These are phyloP conservation scores for Hypsizygus ulmarius DNA, from an alignment of 1,284 basidiomycete genomes.

Conservation along the genomic window DNA sequence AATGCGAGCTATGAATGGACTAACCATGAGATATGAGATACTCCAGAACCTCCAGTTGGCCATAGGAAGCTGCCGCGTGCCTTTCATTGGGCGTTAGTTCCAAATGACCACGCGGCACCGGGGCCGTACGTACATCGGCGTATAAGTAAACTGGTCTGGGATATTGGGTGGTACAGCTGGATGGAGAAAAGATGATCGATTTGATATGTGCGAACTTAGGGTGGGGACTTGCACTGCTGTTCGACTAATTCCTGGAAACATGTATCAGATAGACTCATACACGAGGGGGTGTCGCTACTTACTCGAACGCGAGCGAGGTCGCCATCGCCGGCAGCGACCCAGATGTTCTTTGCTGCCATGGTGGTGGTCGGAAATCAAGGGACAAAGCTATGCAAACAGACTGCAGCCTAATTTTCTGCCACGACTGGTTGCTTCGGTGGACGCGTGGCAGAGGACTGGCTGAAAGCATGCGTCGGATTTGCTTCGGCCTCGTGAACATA, in stretches of 20 bases:
- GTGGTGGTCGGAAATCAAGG: conserved; percentile 7
- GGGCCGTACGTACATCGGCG: conserved; percentile 64
- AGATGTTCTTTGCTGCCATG: conserved; percentile 70
- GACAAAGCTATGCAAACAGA: not conserved
- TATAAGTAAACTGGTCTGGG: conserved; percentile 79
- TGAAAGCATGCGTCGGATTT: too few relatives aligned
- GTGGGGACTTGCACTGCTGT: conserved; percentile 43
- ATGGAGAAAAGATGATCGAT: conserved; percentile 29
- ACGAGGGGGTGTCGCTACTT: conserved; percentile 17
- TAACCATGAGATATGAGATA: conserved; percentile 76
- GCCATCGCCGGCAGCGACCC: conserved; percentile 90
- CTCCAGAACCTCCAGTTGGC: conserved; percentile 70
- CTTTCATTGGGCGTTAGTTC: conserved; percentile 33
- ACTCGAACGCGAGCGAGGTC: conserved; percentile 56
- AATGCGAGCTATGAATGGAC: conserved; percentile 11
- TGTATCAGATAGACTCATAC: conserved; percentile 12
- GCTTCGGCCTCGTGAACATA: too few relatives aligned
- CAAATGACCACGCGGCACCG: conserved; percentile 12
- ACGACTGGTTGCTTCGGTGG: too few relatives aligned
- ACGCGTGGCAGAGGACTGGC: too few relatives aligned
- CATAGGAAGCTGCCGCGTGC: conserved; percentile 95
- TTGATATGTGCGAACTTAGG: conserved; percentile 18
- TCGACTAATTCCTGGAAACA: conserved; percentile 54
- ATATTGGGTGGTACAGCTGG: conserved; percentile 73
- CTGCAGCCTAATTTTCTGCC: too few relatives aligned